Evolutionary conservation across 78 protist species (phyloP), one percentile per base, ranked within the genome.

Genomic region (Dictyostelium discoideum): DNA sequence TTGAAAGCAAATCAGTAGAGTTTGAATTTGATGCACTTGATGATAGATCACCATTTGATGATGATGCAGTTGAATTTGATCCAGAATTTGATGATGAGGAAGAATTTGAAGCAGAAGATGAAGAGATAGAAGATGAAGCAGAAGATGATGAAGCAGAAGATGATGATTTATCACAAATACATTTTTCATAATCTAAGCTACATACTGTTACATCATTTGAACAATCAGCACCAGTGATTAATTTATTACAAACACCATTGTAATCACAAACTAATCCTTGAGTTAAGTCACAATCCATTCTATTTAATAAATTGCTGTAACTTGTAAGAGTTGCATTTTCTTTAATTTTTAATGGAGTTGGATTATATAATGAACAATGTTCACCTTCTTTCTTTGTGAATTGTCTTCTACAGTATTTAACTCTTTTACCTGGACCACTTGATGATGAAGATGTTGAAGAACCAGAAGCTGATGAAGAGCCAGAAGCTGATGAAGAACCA

Each of bases 391-490:
- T 74, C 48, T 74, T 74, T 74, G 81, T 74, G 20, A 74, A 74
- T 74, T 74, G 81, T 74, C 40, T 74, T 74, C 81, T 74, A 74
- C 81, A 74, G 6, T 37, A 74, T 74, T 74, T 74, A 32, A 20
- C 46, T 69, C 18, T 29, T 26, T 29, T 69, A 11, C 77, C 39
- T 11, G 40, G 20, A 7, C 42, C 46, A 74, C 50, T 37, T 74
- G 81, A 74, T 16, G 42, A 16, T 18, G 37, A 8, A 0, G 81
- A 74, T 32, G 44, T 0, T 8, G 46, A 29, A 2, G 40, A 32
- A 14, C 46, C 20, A 0, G 80, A 73, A 0, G 81, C 81, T 13
- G n/a, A 20, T 69, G 57, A 46, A 0, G 57, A 46, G 0, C 6
- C 8, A 46, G 57, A 46, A 10, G 77, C 3, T 20, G 26, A 1